Conservation (phyloP, 1,284 basidiomycete species). For the Tilletiaria anomala region DNA sequence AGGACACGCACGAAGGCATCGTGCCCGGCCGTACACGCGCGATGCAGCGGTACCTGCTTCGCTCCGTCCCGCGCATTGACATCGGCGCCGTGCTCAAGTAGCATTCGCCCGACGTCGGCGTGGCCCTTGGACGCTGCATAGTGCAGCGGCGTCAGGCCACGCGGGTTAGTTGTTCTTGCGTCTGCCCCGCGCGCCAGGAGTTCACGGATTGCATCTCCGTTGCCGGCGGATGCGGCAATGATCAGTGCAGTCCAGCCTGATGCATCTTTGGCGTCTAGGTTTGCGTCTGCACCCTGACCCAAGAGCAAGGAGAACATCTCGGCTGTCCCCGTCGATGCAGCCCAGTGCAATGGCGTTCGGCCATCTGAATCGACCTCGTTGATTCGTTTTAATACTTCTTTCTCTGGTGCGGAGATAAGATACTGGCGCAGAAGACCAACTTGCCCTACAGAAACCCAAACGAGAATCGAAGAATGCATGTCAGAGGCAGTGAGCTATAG, state of each 20-base stretch:
- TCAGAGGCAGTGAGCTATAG: too few relatives aligned
- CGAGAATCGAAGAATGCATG: too few relatives aligned
- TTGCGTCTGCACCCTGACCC: slow-evolving; percentile 2
- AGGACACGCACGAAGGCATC: slow-evolving; percentile 14
- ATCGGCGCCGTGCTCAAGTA: slow-evolving; percentile 9
- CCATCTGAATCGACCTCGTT: slow-evolving; percentile 9
- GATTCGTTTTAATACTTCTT: slow-evolving; percentile 1
- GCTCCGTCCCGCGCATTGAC: slow-evolving; percentile 20
- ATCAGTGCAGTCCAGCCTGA: slow-evolving; percentile 16
- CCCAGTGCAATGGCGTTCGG: slow-evolving; percentile 17
- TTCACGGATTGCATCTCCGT: slow-evolving; percentile 3
- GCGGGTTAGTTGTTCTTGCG: slow-evolving; percentile 6
- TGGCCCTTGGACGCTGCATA: slow-evolving; percentile 21
- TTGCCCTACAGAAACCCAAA: too few relatives aligned
- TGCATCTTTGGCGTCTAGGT: slow-evolving; percentile 4
- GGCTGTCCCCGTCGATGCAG: slow-evolving; percentile 5
- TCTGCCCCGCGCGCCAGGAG: slow-evolving; percentile 11
- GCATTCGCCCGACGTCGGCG: slow-evolving; percentile 10
- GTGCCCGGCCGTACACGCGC: slow-evolving; percentile 12
- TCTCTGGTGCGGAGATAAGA: neutral
- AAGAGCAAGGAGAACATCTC: slow-evolving; percentile 5
- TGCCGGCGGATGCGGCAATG: slow-evolving; percentile 15
- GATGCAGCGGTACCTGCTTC: slow-evolving; percentile 17
- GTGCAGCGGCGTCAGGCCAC: slow-evolving; percentile 13
- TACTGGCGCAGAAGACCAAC: too few relatives aligned